phyloP scores from a whole-genome alignment of 192 early-diverging fungal species.

The Powellomyces hirtus region DNA sequence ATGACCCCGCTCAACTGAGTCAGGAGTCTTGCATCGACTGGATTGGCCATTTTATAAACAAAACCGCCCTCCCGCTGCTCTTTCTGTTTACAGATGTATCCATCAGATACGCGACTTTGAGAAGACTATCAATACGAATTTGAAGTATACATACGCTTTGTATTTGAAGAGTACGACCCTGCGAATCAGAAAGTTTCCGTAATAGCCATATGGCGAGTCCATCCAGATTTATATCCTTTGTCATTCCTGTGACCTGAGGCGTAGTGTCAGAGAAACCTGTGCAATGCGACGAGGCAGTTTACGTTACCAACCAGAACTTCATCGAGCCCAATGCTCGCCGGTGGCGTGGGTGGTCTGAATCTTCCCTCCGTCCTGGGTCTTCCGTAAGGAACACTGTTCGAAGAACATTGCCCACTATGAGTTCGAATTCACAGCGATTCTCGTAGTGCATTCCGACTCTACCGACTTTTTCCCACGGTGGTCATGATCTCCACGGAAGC shows the following conservation, averaged over 20 bases:
- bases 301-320: background rate
- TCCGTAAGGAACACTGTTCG: background rate
- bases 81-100: background rate
- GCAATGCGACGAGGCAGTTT: background rate
- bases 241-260: background rate
- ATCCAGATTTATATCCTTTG: background rate
- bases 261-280: background rate
- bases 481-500: background rate
- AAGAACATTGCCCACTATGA: background rate
- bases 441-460: background rate
- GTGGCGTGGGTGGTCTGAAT: background rate
- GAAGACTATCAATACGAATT: background rate
- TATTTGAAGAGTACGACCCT: background rate
- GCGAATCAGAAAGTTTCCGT: background rate
- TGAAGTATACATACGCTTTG: background rate
- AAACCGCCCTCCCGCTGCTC: background rate
- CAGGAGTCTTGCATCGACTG: background rate
- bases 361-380: background rate
- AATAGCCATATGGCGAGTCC: background rate
- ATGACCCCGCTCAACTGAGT: slow-evolving; percentile 4
- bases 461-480: background rate
- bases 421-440: background rate
- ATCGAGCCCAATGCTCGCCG: background rate
- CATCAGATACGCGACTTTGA: background rate
- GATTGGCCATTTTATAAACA: background rate